Percentiles rank a stretch among this genome's conserved stretches.
phyloP scores from a whole-genome alignment of 1,284 basidiomycete genomes.

The Pseudozyma thailandica region DNA sequence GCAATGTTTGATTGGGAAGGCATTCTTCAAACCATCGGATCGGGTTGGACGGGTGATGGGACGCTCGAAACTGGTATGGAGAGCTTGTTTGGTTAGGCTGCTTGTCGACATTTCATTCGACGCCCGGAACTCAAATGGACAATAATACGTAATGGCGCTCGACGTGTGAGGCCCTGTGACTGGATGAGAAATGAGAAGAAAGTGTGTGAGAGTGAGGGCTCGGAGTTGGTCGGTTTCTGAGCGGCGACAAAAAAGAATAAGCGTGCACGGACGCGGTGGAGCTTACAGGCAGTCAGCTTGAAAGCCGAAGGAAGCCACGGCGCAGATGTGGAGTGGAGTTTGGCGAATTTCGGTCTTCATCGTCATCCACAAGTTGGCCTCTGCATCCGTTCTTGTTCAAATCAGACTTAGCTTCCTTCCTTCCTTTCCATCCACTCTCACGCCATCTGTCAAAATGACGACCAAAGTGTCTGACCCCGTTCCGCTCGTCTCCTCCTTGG shows the following conservation, averaged over 20 bases:
- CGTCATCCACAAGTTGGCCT: conserved; percentile 4
- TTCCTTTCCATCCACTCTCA: not conserved
- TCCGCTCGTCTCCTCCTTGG: conserved; percentile 52
- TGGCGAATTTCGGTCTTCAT: conserved; percentile 13
- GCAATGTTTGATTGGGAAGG: conserved; percentile 50
- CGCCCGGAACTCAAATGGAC: not conserved
- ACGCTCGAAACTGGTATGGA: conserved; percentile 49
- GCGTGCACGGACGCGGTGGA: conserved; percentile 1
- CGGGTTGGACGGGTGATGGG: conserved; percentile 46
- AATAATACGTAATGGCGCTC: not conserved
- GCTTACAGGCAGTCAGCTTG: too few species aligned
- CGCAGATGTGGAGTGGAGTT: conserved; percentile 15
- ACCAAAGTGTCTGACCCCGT: conserved; percentile 51
- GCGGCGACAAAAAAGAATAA: conserved; percentile 1
- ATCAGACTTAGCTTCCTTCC: not conserved
- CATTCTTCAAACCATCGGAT: conserved; percentile 46
- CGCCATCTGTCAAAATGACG: conserved; percentile 8
- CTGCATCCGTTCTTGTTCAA: too few species aligned
- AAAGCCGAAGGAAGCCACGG: too few species aligned
- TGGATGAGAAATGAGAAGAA: not conserved
- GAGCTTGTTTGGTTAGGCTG: conserved; percentile 33
- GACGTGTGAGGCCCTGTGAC: not conserved
- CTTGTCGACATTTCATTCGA: not conserved
- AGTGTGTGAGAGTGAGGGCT: not conserved
- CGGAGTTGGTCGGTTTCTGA: conserved; percentile 23